Evolutionary conservation across 345 rosid species (phyloP), one percentile per base, ranked within the genome.

Genomic region (Aegle marmelos): DNA sequence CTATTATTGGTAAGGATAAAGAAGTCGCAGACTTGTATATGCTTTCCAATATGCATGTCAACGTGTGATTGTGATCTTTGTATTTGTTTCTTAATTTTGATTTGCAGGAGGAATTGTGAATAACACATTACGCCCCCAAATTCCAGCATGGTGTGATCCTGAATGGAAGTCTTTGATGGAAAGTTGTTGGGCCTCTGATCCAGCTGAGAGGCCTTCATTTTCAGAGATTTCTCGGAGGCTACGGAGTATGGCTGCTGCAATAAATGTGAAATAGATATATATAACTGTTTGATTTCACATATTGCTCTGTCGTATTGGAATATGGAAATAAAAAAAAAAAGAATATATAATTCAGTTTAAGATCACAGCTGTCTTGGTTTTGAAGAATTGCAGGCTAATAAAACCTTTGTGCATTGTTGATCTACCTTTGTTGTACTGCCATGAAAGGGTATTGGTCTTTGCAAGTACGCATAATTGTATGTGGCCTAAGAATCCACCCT

Each of bases 61-160:
- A 60, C 34, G 25, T 75, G 60, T 39, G 22, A 73, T 27, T 24
- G 25, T 41, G 7, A 68, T 71, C 54, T 63, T 30, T 79, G 24
- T 28, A 21, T 45, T 8, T 61, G 36, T 70, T 41, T 75, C 25
- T 48, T 36, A 10, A 69, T 74, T 68, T 28, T 61, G 37, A 66
- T 73, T 58, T 78, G 62, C 90, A 94, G 99, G 99, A 76, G 98
- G 98, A 61, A 96, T 96, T 77, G 99, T 94, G 80, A 96, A 91
- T 84, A 90, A 91, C 81, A 81, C 99, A 24, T 80, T 96, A 82
- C 98, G 99, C 50, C 99, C 99, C 22, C 86, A 90, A 81, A 89
- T 90, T 77, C 99, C 98, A 34, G 82, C 93, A 50, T 94, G 99
- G 98, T 96, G 99, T 77, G 99, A 94, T 87, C 99, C 99, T 45